Evolutionary conservation across 176 grass and related monocot species (phyloP), one percentile per base, ranked within the genome.

Genomic region (Oropetium thomaeum): DNA sequence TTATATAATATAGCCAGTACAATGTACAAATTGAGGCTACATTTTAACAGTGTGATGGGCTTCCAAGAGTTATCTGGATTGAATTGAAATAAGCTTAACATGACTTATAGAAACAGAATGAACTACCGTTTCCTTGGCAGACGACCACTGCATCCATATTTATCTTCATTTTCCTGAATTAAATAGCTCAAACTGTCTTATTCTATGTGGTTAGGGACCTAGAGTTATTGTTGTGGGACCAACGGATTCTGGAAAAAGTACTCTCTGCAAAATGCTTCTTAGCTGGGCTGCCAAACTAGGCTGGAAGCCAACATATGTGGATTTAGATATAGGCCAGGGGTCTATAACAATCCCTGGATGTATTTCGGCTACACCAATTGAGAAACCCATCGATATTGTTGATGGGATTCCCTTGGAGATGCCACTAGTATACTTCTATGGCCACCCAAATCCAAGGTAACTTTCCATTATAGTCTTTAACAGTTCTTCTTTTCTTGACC

Each of bases 381-480:
- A 98, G 78, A 98, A 94, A 78, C 96, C 96, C 58, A 93, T 98
- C 31, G 91, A 98, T 92, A 85, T 81, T 52, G 78, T 94, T 48
- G 91, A 98, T 69, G 96, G 96, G 67, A 94, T 94, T 82, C 91
- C 91, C 71, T 86, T 98, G 82, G 96, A 98, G 73, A 98, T 98
- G 96, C 96, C 89, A 10, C 63, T 98, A 47, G 91, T 87, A 38
- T 90, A 92, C 82, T 98, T 89, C 71, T 98, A 94, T 19, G 91
- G 86, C 15, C 91, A 98, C 62, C 82, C 89, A 83, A 92, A 38
- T 82, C 96, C 91, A 51, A 94, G 75, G 96, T 95, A 84, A 76
- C 43, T 62, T 1, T 30, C 47, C 12, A 23, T 13, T 60, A 29
- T 67, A 33, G 8, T 16, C 58, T 83, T 68, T 79, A 19, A 7